Base-by-base conservation (phyloP, 192 early-diverging fungal genomes). In the Diversispora epigaea region DNA sequence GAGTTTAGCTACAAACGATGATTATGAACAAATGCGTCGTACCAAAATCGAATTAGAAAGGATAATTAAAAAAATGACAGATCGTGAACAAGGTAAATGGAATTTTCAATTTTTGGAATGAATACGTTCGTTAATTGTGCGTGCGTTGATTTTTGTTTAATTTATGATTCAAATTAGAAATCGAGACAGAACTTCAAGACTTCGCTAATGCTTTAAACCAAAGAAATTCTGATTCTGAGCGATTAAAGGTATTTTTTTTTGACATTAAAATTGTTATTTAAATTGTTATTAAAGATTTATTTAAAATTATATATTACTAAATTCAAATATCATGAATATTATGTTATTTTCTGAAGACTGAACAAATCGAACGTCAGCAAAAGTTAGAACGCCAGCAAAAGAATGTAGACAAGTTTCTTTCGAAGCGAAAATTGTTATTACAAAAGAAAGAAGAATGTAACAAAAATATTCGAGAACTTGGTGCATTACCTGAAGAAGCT, bases 401-500 rank as follows among this genome's bases (percentile, higher is more conserved):
- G 55, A 82, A 83, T 46, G 77, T 90, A 17, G 95, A 96, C 62
- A 90, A 92, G 61, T 94, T 92, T 75, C 75, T 94, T 41, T 86
- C 89, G 22, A 86, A 88, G 70, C 80, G 89, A 62, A 90, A 83
- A 71, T 81, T 94, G 52, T 83, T 95, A 44, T 60, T 92, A 52
- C 87, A 92, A 65, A 91, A 91, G 80, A 98, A 96, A 80, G 94
- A 96, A 67, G 92, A 95, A 77, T 92, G 90, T 77, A 87, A 82
- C 55, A 83, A 88, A 67, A 93, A 92, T 73, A 94, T 98, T 76
- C 92, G 96, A 45, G 96, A 99, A 19, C 86, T 99, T 10, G 97
- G 97, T 74, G 94, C 96, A 32, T 84, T 97, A 57, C 97, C 96
- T 6, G 95, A 97, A 17, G 97, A 96, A 57, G 93, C 94, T 0